Conservation (phyloP, 164 flowering plant genomes). For the Macadamia tetraphylla region DNA sequence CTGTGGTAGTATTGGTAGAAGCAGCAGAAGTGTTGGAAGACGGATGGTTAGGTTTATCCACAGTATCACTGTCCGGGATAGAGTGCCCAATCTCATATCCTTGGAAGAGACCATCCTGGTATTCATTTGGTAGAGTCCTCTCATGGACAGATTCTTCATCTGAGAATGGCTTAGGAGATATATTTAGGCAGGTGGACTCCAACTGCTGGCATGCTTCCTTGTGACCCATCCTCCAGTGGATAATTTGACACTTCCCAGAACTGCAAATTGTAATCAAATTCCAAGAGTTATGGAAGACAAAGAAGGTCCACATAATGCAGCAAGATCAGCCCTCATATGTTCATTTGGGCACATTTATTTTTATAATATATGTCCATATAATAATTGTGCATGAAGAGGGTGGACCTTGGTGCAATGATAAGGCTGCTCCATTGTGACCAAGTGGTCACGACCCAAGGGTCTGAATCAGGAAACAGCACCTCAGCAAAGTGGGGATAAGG, state of each 20-base stretch:
- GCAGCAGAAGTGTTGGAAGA: conserved; percentile 12
- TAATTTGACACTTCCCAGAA: conserved; percentile 87
- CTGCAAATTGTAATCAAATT: conserved; percentile 31
- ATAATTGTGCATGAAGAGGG: not conserved
- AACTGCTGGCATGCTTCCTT: conserved; percentile 60
- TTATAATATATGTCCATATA: not conserved
- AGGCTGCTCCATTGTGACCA: too few relatives aligned
- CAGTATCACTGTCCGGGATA: conserved; percentile 17
- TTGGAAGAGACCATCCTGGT: conserved; percentile 11
- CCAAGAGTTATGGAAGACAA: not conserved
- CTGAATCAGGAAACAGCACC: too few relatives aligned
- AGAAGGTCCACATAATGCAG: not conserved
- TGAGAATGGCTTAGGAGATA: conserved; percentile 25
- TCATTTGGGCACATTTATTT: too few relatives aligned
- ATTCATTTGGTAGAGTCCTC: conserved; percentile 17
- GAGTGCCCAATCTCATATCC: conserved; percentile 18
- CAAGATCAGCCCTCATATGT: not conserved
- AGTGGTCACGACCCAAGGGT: too few relatives aligned
- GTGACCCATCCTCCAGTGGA: conserved; percentile 88
- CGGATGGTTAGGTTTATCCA: conserved; percentile 14
- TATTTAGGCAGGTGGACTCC: conserved; percentile 29
- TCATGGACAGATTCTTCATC: conserved; percentile 27
- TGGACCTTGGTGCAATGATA: too few relatives aligned
- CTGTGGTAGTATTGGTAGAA: conserved; percentile 7
- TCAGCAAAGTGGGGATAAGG: too few relatives aligned